Conservation (phyloP, 305 asterid species). For the Andrographis paniculata region DNA sequence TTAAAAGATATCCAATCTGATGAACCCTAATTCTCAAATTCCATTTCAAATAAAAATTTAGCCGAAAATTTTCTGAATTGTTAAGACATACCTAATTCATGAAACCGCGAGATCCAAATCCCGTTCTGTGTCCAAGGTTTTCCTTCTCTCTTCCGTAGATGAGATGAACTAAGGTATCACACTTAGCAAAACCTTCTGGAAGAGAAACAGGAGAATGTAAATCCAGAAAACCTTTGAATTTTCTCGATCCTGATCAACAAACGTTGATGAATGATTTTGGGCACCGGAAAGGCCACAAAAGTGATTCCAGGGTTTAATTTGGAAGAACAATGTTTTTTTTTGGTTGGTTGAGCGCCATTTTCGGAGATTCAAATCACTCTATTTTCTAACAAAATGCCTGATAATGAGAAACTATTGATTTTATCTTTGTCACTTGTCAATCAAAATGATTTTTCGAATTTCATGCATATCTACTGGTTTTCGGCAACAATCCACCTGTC, state of each 20-base stretch:
- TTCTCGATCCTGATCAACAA: neutral
- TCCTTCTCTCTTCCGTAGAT: neutral
- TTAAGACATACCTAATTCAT: slow-evolving; percentile 21
- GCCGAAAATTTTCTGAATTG: neutral
- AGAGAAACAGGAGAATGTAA: slow-evolving; percentile 13
- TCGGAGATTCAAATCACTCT: slow-evolving; percentile 28
- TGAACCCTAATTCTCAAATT: too few relatives aligned
- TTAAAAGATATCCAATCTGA: too few relatives aligned
- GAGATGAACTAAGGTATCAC: slow-evolving; percentile 9
- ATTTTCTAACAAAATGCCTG: slow-evolving; percentile 5
- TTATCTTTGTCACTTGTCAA: too few relatives aligned
- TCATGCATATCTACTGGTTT: too few relatives aligned
- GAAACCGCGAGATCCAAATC: slow-evolving; percentile 9
- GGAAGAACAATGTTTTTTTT: slow-evolving; percentile 4
- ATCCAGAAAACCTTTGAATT: slow-evolving; percentile 16
- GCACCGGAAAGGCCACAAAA: neutral
- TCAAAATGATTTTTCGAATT: too few relatives aligned
- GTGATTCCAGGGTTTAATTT: slow-evolving; percentile 33
- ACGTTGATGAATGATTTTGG: slow-evolving; percentile 10
- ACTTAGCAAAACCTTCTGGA: slow-evolving; percentile 18
- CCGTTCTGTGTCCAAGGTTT: neutral
- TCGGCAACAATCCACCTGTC: too few relatives aligned
- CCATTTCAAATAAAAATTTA: too few relatives aligned
- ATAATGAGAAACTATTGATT: too few relatives aligned
- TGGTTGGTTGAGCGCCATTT: slow-evolving; percentile 34